Percentiles rank a stretch among this genome's conserved stretches.
phyloP scores from a whole-genome alignment of 345 rosid genomes.

The Toxicodendron radicans region DNA sequence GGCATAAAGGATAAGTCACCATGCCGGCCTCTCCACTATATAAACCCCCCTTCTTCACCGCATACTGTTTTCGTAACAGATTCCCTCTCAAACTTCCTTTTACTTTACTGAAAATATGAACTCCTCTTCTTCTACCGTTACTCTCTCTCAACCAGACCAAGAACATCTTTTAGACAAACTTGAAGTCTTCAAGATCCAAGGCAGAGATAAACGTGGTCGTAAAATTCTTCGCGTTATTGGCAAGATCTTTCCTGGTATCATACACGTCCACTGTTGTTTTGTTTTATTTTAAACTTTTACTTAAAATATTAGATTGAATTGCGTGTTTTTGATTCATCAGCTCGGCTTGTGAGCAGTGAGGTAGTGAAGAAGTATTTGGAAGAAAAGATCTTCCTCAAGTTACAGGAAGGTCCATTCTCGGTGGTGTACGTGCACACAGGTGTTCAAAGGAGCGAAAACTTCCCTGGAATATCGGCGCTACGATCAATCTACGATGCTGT shows the following conservation, averaged over 20 bases:
- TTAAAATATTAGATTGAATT: background rate
- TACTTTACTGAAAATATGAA: conserved; percentile 1
- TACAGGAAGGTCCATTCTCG: conserved; percentile 42
- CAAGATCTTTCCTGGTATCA: conserved; percentile 16
- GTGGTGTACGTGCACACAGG: conserved; percentile 57
- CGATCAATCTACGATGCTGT: conserved; percentile 48
- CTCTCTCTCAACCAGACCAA: conserved; percentile 25
- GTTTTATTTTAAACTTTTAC: background rate
- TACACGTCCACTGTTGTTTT: background rate
- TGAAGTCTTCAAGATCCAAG: conserved; percentile 37
- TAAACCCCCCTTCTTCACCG: background rate
- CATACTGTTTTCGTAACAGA: background rate
- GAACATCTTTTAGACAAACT: conserved; percentile 36
- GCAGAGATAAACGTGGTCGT: conserved; percentile 37
- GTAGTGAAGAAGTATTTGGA: conserved; percentile 50
- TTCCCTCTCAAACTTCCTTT: conserved; percentile 15
- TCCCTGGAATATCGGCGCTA: conserved; percentile 54
- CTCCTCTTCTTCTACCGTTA: background rate
- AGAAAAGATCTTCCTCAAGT: conserved; percentile 39
- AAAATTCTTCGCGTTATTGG: conserved; percentile 33
- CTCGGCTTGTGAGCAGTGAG: conserved; percentile 37
- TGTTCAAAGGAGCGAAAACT: conserved; percentile 46
- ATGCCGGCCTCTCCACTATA: background rate
- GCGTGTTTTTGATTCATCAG: conserved; percentile 23
- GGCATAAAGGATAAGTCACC: conserved; percentile 8